Evolutionary conservation across 352 stramenopile genomes (phyloP).

Genomic region (Aphanomyces invadans): DNA sequence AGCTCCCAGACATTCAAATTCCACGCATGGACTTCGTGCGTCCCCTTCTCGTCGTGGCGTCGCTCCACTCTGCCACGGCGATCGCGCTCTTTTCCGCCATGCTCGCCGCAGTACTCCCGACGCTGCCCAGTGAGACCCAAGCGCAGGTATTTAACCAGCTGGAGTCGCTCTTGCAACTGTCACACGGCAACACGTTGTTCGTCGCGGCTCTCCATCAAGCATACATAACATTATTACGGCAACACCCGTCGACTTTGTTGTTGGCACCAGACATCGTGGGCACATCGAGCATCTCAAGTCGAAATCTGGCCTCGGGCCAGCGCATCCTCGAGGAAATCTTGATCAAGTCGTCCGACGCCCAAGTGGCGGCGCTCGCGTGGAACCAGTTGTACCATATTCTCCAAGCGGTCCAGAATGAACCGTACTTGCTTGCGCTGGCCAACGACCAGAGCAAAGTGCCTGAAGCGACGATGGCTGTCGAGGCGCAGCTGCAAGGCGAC

Average conservation of each 20-base stretch:
- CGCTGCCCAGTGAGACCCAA: background rate
- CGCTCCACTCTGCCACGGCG: conserved; percentile 40
- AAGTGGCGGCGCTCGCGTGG: conserved; percentile 32
- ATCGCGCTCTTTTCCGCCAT: conserved; percentile 37
- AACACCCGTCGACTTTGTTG: conserved; percentile 13
- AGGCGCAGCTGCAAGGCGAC: conserved; percentile 60
- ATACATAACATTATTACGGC: background rate
- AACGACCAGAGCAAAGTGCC: conserved; percentile 43
- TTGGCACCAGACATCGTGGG: conserved; percentile 41
- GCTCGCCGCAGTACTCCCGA: conserved; percentile 40
- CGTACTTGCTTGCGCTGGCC: conserved; percentile 52
- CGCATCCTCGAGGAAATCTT: conserved; percentile 59
- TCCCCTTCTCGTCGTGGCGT: conserved; percentile 55
- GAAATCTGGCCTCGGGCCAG: conserved; percentile 48
- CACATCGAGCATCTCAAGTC: conserved; percentile 50
- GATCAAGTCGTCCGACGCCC: conserved; percentile 27
- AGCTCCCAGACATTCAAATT: conserved; percentile 79
- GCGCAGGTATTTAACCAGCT: background rate
- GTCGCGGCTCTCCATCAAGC: conserved; percentile 8
- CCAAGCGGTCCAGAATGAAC: conserved; percentile 50
- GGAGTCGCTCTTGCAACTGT: background rate
- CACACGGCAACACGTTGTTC: conserved; percentile 10
- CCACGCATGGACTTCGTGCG: conserved; percentile 53
- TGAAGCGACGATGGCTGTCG: conserved; percentile 49
- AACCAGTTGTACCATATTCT: conserved; percentile 73